These are phyloP conservation scores for Xylogone sp. DNA, from an alignment of 2,329 filamentous ascomycete species.

Conservation along the genomic window DNA sequence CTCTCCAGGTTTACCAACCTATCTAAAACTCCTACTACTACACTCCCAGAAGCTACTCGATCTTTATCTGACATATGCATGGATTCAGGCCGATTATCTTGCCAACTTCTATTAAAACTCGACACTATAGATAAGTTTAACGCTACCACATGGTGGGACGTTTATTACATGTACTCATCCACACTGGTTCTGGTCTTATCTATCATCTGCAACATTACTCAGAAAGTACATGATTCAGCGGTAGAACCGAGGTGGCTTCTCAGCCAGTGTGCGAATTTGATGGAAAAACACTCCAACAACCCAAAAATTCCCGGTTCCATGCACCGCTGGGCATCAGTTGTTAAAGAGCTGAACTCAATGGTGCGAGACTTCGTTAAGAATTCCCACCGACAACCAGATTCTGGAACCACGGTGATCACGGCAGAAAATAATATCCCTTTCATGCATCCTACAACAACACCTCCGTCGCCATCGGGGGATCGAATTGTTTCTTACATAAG, in stretches of 20 bases:
- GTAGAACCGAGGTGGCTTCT: conserved; percentile 29
- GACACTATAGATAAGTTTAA: conserved; percentile 34
- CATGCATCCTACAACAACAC: too few species aligned
- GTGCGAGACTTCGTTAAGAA: conserved; percentile 10
- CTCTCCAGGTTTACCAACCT: conserved; percentile 32
- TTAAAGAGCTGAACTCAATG: conserved; percentile 29
- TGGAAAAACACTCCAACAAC: conserved; percentile 27
- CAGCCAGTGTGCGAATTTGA: conserved; percentile 30
- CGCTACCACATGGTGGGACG: conserved; percentile 36
- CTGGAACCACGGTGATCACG: too few species aligned
- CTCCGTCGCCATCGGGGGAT: too few species aligned
- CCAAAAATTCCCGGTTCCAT: conserved; percentile 34
- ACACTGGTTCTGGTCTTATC: conserved; percentile 34
- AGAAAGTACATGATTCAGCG: conserved; percentile 14
- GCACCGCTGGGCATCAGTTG: conserved; percentile 31
- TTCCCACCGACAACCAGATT: not conserved
- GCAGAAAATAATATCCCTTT: too few species aligned
- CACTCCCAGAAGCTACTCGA: conserved; percentile 23
- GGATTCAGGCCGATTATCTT: conserved; percentile 31
- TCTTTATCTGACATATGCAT: conserved; percentile 34
- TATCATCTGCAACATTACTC: conserved; percentile 29
- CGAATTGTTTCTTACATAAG: too few species aligned
- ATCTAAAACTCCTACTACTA: conserved; percentile 19
- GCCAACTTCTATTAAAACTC: conserved; percentile 31
- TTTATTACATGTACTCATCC: conserved; percentile 35